Evolutionary conservation across 257 asterid genomes (phyloP).

Genomic region (Capsicum baccatum): DNA sequence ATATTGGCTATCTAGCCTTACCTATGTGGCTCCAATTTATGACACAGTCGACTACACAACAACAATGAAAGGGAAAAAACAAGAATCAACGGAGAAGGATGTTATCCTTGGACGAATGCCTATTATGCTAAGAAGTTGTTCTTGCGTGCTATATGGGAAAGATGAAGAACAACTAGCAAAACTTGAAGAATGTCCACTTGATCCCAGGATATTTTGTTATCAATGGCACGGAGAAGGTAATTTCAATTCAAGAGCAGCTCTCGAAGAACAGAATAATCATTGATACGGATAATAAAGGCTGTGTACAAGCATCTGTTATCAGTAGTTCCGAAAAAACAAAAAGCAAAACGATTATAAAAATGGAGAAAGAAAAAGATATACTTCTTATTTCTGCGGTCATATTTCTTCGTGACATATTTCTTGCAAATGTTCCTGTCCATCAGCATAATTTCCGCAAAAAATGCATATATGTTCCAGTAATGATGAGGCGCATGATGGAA

Average conservation of each 20-base stretch:
- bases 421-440: conserved; percentile 82
- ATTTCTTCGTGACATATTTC: conserved; percentile 65
- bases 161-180: conserved; percentile 91
- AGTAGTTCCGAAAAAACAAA: conserved; percentile 77
- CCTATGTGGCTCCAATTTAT: conserved; percentile 85
- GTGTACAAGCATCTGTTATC: conserved; percentile 98
- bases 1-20: conserved; percentile 75
- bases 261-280: conserved; percentile 95
- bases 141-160: conserved; percentile 70
- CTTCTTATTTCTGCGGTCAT: conserved; percentile 44
- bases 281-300: conserved; percentile 84
- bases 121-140: conserved; percentile 80
- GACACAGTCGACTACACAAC: conserved; percentile 56
- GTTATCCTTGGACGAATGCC: conserved; percentile 84
- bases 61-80: conserved; percentile 45
- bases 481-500: conserved; percentile 97
- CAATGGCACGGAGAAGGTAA: conserved; percentile 94
- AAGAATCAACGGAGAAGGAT: conserved; percentile 41
- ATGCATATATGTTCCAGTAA: conserved; percentile 91
- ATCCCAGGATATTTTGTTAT: conserved; percentile 94
- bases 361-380: conserved; percentile 89
- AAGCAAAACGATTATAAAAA: conserved; percentile 75
- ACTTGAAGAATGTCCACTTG: conserved; percentile 95
- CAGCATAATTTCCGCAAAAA: conserved; percentile 77
- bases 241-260: conserved; percentile 96